Evolutionary conservation across 2,329 filamentous ascomycete species (phyloP).

Genomic region (Fusarium sacchari): DNA sequence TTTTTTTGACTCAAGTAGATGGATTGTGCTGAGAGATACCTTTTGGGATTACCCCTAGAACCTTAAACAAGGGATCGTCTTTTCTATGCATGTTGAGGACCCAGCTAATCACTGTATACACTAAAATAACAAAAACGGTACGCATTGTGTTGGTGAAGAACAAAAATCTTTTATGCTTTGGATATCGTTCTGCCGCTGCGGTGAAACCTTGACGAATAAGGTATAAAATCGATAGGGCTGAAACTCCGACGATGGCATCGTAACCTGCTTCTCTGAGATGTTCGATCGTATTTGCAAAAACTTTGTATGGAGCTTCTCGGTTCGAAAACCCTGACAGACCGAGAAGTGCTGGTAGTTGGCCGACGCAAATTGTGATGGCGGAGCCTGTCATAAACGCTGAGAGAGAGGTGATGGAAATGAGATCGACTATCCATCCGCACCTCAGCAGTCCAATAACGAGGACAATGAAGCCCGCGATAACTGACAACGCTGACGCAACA

Average conservation of each 20-base stretch:
- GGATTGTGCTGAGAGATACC: conserved; percentile 49
- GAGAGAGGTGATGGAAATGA: conserved; percentile 90
- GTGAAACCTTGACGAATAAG: conserved; percentile 74
- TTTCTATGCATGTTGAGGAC: conserved; percentile 78
- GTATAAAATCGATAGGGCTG: conserved; percentile 81
- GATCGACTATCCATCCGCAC: conserved; percentile 89
- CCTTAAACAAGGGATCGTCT: conserved; percentile 73
- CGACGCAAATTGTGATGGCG: conserved; percentile 85
- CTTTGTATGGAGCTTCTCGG: conserved; percentile 79
- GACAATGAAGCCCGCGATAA: conserved; percentile 82
- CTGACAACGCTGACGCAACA: conserved; percentile 80
- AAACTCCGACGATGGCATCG: conserved; percentile 91
- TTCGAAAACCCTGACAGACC: conserved; percentile 81
- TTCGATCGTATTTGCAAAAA: conserved; percentile 85
- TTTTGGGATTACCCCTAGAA: conserved; percentile 81
- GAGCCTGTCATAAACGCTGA: conserved; percentile 98
- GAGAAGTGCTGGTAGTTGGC: conserved; percentile 84
- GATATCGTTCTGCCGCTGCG: conserved; percentile 73
- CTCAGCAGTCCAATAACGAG: conserved; percentile 81
- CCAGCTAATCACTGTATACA: conserved; percentile 93
- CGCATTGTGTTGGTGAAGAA: conserved; percentile 94
- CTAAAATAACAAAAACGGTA: conserved; percentile 88
- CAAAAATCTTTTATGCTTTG: conserved; percentile 75
- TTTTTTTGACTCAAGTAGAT: background rate
- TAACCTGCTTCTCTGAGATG: conserved; percentile 72